Base-by-base conservation (phyloP, 2,329 filamentous ascomycete species). In the Verticillium tricorpus region DNA sequence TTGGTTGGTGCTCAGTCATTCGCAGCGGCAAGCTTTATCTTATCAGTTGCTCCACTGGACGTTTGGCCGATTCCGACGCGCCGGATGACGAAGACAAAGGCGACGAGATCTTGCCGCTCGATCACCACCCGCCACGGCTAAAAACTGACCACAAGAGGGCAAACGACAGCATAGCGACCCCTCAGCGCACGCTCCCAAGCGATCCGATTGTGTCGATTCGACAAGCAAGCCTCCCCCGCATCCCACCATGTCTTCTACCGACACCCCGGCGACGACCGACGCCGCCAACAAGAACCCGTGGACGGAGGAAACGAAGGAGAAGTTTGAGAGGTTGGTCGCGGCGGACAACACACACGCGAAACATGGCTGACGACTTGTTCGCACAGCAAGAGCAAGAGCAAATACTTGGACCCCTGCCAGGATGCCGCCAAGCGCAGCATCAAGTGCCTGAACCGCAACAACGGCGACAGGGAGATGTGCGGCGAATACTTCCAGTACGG, bases 331-430 rank as follows among this genome's bases (percentile, higher is more conserved):
- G 88, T 89, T 76, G 37, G 32, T 40, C 56, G 9, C n/a, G 2
- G 8, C 61, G 50, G 17, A 34, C 31, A 35, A 32, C 15, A 15
- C 45, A 45, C 37, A 25, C 25, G 55, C 39, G 34, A 31, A 22
- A 58, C 32, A 14, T n/a, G 28, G 15, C 54, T 34, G 54, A 56
- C 54, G 11, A 3, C 19, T 32, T 25, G 25, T 50, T n/a, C 15
- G 14, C 15, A 6, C 14, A 97, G 94, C 68, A 98, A 98, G 82
- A 84, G 83, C 61, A 86, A 89, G 71, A 97, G 93, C 81, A 89
- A 97, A 74, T 98, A 90, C 78, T 92, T 91, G 74, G 95, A 99
- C 70, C 95, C 95, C 2, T 99, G 95, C 76, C 94, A 98, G 74
- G 94, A 97, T 70, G 92, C 92, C 5, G 94, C 95, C 8, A 82